These are phyloP conservation scores for Babesia sp. DNA, from an alignment of 169 alveolate genomes.

Conservation along the genomic window DNA sequence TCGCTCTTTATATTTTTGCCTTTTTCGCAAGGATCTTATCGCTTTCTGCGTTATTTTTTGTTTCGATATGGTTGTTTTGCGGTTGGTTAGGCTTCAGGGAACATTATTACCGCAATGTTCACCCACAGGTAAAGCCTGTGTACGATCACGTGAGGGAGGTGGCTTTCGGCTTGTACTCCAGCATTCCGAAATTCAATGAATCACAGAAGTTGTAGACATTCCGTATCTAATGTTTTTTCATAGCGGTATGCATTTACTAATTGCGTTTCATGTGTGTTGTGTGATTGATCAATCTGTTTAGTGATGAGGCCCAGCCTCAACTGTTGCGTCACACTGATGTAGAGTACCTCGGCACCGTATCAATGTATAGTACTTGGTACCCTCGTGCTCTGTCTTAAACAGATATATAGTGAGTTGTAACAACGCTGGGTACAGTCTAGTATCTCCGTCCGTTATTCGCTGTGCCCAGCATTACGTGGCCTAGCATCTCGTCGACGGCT, in stretches of 20 bases:
- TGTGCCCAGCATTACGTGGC: too few species aligned
- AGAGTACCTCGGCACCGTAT: too few species aligned
- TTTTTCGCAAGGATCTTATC: constrained; percentile 39
- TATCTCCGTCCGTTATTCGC: too few species aligned
- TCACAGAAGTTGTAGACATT: constrained; percentile 26
- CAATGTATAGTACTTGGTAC: too few species aligned
- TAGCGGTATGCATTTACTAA: not conserved
- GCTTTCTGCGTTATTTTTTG: constrained; percentile 19
- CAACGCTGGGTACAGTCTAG: too few species aligned
- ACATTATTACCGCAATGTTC: constrained; percentile 12
- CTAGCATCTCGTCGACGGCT: too few species aligned
- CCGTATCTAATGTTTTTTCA: not conserved
- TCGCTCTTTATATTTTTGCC: constrained; percentile 29
- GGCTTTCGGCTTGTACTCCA: constrained; percentile 16
- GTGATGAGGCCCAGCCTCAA: too few species aligned
- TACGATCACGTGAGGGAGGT: constrained; percentile 3
- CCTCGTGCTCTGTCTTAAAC: too few species aligned
- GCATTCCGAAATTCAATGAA: constrained; percentile 53
- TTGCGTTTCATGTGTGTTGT: not conserved
- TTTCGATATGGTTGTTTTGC: constrained; percentile 37
- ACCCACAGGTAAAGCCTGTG: constrained; percentile 35
- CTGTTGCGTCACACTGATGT: too few species aligned
- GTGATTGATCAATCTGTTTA: too few species aligned
- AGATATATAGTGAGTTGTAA: too few species aligned
- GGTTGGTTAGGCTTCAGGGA: constrained; percentile 41